phyloP scores from a whole-genome alignment of 2,329 filamentous ascomycete species.

The Cercospora sp. region DNA sequence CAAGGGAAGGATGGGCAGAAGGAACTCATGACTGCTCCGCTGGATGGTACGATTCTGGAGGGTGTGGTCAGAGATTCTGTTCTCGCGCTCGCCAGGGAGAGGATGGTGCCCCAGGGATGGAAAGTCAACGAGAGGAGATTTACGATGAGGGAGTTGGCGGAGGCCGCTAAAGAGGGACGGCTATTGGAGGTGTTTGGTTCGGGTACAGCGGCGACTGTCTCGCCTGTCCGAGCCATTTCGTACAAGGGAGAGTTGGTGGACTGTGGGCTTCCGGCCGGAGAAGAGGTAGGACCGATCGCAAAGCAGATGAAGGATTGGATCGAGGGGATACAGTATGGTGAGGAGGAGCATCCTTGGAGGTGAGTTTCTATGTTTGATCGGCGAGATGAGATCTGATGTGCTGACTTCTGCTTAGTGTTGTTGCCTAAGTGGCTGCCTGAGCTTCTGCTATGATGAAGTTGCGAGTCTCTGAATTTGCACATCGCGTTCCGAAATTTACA shows the following conservation, averaged over 20 bases:
- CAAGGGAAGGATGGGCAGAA: conserved; percentile 86
- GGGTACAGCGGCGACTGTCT: conserved; percentile 91
- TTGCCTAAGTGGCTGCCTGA: background rate
- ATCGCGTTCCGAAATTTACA: background rate
- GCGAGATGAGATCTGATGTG: background rate
- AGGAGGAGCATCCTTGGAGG: conserved; percentile 90
- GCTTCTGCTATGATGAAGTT: background rate
- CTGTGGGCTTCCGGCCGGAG: conserved; percentile 69
- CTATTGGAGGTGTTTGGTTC: conserved; percentile 91
- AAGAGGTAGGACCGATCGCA: conserved; percentile 87
- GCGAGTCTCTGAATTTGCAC: background rate
- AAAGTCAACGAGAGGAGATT: conserved; percentile 84
- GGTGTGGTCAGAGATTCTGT: conserved; percentile 93
- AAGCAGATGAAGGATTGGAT: conserved; percentile 94
- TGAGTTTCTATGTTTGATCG: conserved; percentile 10
- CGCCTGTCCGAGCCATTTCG: conserved; percentile 82
- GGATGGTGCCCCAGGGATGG: conserved; percentile 83
- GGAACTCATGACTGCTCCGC: conserved; percentile 89
- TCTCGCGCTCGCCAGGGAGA: conserved; percentile 79
- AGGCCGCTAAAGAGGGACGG: conserved; percentile 79
- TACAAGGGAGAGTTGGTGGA: conserved; percentile 81
- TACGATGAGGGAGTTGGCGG: conserved; percentile 80
- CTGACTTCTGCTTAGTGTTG: conserved; percentile 1
- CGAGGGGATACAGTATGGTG: conserved; percentile 90
- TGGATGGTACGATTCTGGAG: conserved; percentile 95